These are phyloP conservation scores for Fraxinus paxiana DNA, from an alignment of 305 asterid genomes.

Conservation along the genomic window DNA sequence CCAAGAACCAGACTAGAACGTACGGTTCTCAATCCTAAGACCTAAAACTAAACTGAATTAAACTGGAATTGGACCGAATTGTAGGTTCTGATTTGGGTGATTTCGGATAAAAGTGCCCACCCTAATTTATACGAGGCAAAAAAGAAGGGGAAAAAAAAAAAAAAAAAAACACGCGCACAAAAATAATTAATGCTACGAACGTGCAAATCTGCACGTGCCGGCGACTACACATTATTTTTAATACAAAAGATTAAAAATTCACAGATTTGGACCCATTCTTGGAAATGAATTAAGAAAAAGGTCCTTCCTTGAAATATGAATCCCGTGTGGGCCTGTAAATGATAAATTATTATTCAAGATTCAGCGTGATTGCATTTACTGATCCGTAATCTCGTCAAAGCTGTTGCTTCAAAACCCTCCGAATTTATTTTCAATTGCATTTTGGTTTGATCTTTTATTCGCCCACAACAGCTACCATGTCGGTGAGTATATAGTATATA, in stretches of 20 bases:
- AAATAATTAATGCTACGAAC: background rate
- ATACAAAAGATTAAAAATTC: too few species aligned
- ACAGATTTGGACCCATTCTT: too few species aligned
- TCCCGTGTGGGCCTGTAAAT: constrained; percentile 27
- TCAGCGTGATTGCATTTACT: constrained; percentile 16
- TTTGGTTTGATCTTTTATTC: constrained; percentile 1
- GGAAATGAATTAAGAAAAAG: background rate
- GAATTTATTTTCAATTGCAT: constrained; percentile 9
- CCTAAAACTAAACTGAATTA: too few species aligned
- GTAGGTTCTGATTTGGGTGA: too few species aligned
- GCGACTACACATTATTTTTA: background rate
- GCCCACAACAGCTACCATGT: constrained; percentile 27
- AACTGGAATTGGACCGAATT: too few species aligned
- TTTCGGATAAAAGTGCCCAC: too few species aligned
- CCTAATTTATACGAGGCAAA: too few species aligned
- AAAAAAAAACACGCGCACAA: too few species aligned
- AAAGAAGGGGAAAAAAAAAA: too few species aligned
- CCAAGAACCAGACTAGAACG: too few species aligned
- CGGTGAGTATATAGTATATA: constrained; percentile 34
- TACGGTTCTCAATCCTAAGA: too few species aligned
- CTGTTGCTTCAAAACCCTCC: constrained; percentile 26
- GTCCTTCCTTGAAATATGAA: constrained; percentile 22
- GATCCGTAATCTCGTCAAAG: constrained; percentile 27
- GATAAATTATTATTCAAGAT: constrained; percentile 3
- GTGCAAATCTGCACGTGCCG: background rate